A percentile compares a stretch with the other conserved stretches of the same genome.
phyloP scores from a whole-genome alignment of 495 filamentous ascomycete species.

The Sordaria brevicollis region DNA sequence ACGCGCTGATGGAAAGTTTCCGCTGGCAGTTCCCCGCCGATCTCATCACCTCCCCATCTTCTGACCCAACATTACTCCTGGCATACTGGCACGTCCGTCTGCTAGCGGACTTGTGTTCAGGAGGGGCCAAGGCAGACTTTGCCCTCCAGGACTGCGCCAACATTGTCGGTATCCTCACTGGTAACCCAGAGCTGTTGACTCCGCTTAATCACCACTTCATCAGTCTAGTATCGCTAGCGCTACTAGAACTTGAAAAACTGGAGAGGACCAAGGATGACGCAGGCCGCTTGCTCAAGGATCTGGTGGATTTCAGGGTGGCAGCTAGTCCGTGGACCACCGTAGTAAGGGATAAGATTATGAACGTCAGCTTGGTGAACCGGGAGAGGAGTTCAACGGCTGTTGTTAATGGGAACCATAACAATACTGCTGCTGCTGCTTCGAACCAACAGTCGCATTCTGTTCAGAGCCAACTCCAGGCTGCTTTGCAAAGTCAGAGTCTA shows the following conservation, averaged over 20 bases:
- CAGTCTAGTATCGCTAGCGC: slow-evolving; percentile 54
- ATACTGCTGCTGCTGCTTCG: background rate
- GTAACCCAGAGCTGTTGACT: slow-evolving; percentile 44
- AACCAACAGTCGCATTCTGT: slow-evolving; percentile 23
- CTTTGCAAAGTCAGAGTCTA: background rate
- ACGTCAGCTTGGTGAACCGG: slow-evolving; percentile 10
- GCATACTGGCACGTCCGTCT: slow-evolving; percentile 67
- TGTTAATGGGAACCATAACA: background rate
- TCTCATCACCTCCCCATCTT: slow-evolving; percentile 17
- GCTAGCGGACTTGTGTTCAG: slow-evolving; percentile 47
- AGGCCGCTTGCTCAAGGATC: slow-evolving; percentile 16
- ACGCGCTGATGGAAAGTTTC: slow-evolving; percentile 33
- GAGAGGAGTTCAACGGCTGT: background rate
- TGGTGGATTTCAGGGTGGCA: slow-evolving; percentile 24
- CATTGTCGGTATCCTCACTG: slow-evolving; percentile 43
- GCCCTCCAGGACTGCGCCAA: slow-evolving; percentile 54
- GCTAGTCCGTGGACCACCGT: slow-evolving; percentile 34
- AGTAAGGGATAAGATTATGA: slow-evolving; percentile 37
- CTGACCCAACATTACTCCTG: slow-evolving; percentile 47
- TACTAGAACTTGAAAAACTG: slow-evolving; percentile 50
- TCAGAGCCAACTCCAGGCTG: background rate
- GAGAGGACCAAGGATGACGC: slow-evolving; percentile 24
- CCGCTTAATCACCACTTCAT: slow-evolving; percentile 68
- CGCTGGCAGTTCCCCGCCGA: slow-evolving; percentile 33
- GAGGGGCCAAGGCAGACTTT: slow-evolving; percentile 26